Percentiles rank a stretch among this genome's conserved stretches.
Evolutionary conservation across 371 early-diverging fungal genomes (phyloP).

Genomic region (Sanchytrium tribonematis): DNA sequence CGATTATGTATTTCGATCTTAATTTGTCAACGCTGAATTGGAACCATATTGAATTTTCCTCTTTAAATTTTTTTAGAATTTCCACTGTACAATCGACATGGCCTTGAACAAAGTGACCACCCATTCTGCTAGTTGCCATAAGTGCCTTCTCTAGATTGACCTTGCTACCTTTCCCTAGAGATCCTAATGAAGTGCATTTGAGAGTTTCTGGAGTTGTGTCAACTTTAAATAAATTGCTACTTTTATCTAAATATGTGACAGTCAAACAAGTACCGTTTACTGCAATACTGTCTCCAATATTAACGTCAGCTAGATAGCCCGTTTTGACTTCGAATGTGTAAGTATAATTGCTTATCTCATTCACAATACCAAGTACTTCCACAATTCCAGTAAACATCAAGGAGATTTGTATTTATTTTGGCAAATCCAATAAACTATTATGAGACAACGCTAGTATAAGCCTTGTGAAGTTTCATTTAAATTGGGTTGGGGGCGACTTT

Average conservation of each 20-base stretch:
- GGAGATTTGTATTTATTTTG: too few species aligned
- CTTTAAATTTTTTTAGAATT: constrained; percentile 12
- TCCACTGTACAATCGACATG: constrained; percentile 67
- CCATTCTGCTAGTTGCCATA: constrained; percentile 52
- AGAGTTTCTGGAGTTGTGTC: constrained; percentile 74
- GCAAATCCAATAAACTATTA: too few species aligned
- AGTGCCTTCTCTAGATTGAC: constrained; percentile 85
- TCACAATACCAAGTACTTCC: constrained; percentile 53
- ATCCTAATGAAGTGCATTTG: constrained; percentile 61
- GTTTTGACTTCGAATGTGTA: constrained; percentile 39
- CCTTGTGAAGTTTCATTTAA: too few species aligned
- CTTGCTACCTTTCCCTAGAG: constrained; percentile 36
- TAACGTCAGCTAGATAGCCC: constrained; percentile 45
- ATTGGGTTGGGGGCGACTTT: too few species aligned
- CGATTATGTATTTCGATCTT: constrained; percentile 15
- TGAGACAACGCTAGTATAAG: too few species aligned
- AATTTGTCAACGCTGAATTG: not conserved
- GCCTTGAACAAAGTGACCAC: constrained; percentile 80
- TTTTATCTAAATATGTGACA: constrained; percentile 56
- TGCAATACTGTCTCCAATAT: constrained; percentile 76
- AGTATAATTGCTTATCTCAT: constrained; percentile 44
- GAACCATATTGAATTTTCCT: not conserved
- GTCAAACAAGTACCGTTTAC: constrained; percentile 89
- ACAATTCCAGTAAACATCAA: constrained; percentile 94
- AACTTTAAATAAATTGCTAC: constrained; percentile 40